Conservation (phyloP, 2,329 filamentous ascomycete species). For the Pseudocercospora fijiensis region DNA sequence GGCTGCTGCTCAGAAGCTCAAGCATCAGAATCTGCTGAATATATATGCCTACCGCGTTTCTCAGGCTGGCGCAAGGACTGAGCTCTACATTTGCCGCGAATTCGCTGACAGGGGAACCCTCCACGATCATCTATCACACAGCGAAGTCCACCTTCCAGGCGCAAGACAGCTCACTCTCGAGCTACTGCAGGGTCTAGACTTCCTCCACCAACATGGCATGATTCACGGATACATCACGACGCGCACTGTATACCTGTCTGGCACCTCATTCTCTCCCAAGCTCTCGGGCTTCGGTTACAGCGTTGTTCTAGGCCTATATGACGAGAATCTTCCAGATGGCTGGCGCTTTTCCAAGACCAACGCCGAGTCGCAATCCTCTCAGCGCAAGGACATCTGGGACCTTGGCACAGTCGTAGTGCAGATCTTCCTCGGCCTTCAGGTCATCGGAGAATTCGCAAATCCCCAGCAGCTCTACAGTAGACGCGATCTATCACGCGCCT, state of each 20-base stretch:
- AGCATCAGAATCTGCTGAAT: constrained; percentile 74
- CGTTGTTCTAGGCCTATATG: constrained; percentile 56
- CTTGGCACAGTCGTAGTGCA: constrained; percentile 88
- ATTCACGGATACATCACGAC: constrained; percentile 56
- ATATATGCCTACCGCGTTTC: constrained; percentile 64
- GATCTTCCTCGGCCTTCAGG: constrained; percentile 85
- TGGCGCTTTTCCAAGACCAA: constrained; percentile 25
- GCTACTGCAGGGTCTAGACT: constrained; percentile 82
- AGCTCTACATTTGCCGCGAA: constrained; percentile 33
- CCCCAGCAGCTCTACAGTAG: constrained; percentile 71
- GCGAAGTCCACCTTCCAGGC: constrained; percentile 66
- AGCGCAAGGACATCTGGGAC: constrained; percentile 92
- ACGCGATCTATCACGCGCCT: constrained; percentile 67
- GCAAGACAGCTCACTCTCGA: constrained; percentile 90
- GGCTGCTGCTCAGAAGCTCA: constrained; percentile 70
- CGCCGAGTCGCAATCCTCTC: constrained; percentile 11
- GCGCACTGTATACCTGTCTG: constrained; percentile 27
- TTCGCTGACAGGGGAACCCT: constrained; percentile 61
- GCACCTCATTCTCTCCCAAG: constrained; percentile 53
- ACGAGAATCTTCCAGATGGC: constrained; percentile 18
- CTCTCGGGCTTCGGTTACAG: constrained; percentile 73
- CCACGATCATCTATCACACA: constrained; percentile 76
- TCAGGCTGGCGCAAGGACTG: constrained; percentile 22
- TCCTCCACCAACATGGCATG: constrained; percentile 79
- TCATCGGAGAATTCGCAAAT: constrained; percentile 73